Conservation (phyloP, 768 basidiomycete genomes). For the Sarcodon aspratus region DNA sequence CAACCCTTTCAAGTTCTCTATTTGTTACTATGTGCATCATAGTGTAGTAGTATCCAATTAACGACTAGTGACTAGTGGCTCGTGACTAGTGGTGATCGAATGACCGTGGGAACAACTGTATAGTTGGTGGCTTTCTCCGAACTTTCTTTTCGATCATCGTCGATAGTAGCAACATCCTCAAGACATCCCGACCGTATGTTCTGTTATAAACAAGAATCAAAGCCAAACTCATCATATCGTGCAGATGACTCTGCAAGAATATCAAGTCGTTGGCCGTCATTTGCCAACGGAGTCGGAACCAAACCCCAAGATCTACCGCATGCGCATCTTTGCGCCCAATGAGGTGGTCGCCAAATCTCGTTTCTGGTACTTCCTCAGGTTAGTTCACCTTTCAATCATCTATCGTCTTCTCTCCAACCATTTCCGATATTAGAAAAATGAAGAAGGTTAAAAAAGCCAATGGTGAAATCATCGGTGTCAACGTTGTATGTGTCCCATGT, state of each 20-base stretch:
- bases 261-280: constrained; percentile 95
- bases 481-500: constrained; percentile 76
- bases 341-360: constrained; percentile 98
- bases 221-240: constrained; percentile 7
- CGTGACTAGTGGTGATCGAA: neutral
- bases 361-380: constrained; percentile 99
- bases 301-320: constrained; percentile 96
- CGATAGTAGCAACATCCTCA: constrained; percentile 5
- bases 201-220: neutral
- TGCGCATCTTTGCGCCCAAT: constrained; percentile 99
- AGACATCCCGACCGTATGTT: neutral
- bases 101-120: neutral
- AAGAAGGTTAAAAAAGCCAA: constrained; percentile 99
- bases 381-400: constrained; percentile 12
- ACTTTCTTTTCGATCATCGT: neutral
- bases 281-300: constrained; percentile 89
- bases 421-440: constrained; percentile 49
- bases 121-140: constrained; percentile 6
- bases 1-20: no score
- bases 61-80: no score
- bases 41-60: no score
- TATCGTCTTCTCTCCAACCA: neutral
- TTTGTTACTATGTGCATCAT: no score
- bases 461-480: constrained; percentile 98
- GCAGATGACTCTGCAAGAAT: constrained; percentile 80